A percentile compares a stretch with the other conserved stretches of the same genome.
Conservation (phyloP, 2,329 filamentous ascomycete genomes). For the Microdochium bolleyi region DNA sequence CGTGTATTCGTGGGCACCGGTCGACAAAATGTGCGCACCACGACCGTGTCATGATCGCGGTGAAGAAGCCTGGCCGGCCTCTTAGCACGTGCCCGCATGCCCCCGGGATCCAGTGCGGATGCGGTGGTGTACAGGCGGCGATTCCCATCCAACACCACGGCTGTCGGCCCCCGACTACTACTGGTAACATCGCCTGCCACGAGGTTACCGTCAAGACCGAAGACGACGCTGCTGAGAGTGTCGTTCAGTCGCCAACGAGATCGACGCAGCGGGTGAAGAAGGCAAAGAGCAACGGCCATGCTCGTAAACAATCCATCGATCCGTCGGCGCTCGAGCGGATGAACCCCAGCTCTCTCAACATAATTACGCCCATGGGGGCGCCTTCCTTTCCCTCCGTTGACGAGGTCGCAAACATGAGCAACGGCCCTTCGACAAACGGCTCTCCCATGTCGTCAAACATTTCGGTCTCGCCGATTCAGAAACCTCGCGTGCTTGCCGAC, state of each 20-base stretch:
- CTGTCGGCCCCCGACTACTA: neutral
- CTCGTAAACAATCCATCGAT: neutral
- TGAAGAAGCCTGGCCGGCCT: constrained; percentile 64
- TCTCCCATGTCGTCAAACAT: neutral
- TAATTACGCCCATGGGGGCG: neutral
- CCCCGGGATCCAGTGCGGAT: constrained; percentile 51
- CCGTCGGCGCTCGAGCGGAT: neutral
- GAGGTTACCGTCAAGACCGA: constrained; percentile 5
- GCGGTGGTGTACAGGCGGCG: constrained; percentile 55
- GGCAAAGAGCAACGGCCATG: neutral
- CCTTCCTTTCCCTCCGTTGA: neutral
- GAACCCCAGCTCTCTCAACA: neutral
- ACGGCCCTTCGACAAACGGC: neutral
- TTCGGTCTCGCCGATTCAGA: neutral
- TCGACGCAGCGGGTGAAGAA: constrained; percentile 10
- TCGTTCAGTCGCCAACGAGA: constrained; percentile 1
- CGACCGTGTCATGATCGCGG: constrained; percentile 61
- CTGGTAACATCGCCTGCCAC: neutral
- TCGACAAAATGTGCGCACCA: constrained; percentile 68
- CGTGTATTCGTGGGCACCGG: constrained; percentile 68
- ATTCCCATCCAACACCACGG: constrained; percentile 32
- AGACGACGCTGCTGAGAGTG: constrained; percentile 1
- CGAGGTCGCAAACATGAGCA: neutral
- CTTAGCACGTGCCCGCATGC: constrained; percentile 63
- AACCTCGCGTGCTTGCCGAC: neutral